A percentile compares a stretch with the other conserved stretches of the same genome.
Evolutionary conservation across 2,329 filamentous ascomycete genomes (phyloP).

Genomic region (Ophiostoma quercus): DNA sequence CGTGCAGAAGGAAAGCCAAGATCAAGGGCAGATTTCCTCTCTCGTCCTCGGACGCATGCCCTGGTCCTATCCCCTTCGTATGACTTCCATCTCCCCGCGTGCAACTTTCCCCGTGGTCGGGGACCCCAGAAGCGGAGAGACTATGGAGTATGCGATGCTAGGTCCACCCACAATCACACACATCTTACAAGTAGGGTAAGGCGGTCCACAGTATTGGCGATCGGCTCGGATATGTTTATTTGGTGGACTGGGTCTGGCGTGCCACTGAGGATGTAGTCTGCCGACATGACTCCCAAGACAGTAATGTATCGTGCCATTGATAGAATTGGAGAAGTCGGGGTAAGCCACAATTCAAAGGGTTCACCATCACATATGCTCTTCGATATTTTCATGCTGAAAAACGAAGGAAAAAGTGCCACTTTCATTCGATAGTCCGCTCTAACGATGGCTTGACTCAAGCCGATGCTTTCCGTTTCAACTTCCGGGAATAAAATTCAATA

Average conservation of each 20-base stretch:
- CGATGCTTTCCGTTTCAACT: neutral
- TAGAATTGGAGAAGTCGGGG: neutral
- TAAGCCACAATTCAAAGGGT: neutral
- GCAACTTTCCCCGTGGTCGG: conserved; percentile 6
- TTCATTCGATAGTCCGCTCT: neutral
- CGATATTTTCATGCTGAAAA: neutral
- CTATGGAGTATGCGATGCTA: neutral
- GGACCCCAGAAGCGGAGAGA: conserved; percentile 8
- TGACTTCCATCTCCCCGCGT: neutral
- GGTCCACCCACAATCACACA: conserved; percentile 15
- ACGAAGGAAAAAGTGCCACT: neutral
- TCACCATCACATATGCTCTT: neutral
- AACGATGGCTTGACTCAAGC: neutral
- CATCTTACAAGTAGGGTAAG: neutral
- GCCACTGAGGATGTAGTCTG: neutral
- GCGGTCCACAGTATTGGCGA: neutral
- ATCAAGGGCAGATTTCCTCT: neutral
- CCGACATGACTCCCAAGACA: neutral
- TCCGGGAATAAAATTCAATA: neutral
- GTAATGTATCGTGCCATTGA: neutral
- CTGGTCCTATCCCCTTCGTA: neutral
- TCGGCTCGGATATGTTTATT: conserved; percentile 5
- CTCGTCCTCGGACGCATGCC: neutral
- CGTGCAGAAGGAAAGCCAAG: neutral
- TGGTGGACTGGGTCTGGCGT: neutral